These are phyloP conservation scores for Tephrocybe rancida DNA, from an alignment of 768 basidiomycete genomes.

Conservation along the genomic window DNA sequence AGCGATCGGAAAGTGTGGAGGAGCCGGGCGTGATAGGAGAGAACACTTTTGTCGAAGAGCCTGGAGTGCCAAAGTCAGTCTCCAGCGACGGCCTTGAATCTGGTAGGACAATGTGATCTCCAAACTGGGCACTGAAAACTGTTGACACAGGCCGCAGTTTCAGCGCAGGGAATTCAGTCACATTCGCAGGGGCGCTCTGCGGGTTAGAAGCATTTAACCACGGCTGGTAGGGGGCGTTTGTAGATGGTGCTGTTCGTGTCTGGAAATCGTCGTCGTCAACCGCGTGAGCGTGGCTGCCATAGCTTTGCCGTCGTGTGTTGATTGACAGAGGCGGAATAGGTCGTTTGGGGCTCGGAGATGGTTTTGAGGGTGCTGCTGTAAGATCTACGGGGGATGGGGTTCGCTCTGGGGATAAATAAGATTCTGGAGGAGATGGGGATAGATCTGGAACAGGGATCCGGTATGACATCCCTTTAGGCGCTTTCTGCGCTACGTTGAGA, in stretches of 20 bases:
- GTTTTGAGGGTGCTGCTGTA: not conserved
- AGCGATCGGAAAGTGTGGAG: slow-evolving; percentile 10
- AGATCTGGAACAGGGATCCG: slow-evolving; percentile 46
- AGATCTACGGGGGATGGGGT: slow-evolving; percentile 7
- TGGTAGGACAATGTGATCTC: slow-evolving; percentile 42
- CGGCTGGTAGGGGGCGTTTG: slow-evolving; percentile 11
- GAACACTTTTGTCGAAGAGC: slow-evolving; percentile 44
- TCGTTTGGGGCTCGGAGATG: slow-evolving; percentile 33
- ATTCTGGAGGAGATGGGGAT: slow-evolving; percentile 35
- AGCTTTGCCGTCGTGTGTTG: slow-evolving; percentile 32
- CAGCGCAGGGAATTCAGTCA: slow-evolving; percentile 64
- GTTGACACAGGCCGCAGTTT: slow-evolving; percentile 77
- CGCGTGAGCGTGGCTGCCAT: slow-evolving; percentile 19
- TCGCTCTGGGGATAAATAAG: slow-evolving; percentile 15
- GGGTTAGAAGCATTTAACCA: slow-evolving; percentile 35
- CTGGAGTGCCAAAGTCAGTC: slow-evolving; percentile 51
- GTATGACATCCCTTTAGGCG: slow-evolving; percentile 30
- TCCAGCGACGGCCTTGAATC: slow-evolving; percentile 39
- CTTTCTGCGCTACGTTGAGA: slow-evolving; percentile 23
- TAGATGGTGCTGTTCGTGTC: slow-evolving; percentile 25
- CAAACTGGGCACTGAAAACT: slow-evolving; percentile 72
- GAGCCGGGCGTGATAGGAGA: slow-evolving; percentile 40
- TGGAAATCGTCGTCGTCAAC: slow-evolving; percentile 23
- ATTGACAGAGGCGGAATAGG: slow-evolving; percentile 45
- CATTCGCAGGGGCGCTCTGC: slow-evolving; percentile 67